A percentile compares a stretch with the other conserved stretches of the same genome.
Conservation (phyloP, 2,329 filamentous ascomycete genomes). For the Ramichloridium luteum region DNA sequence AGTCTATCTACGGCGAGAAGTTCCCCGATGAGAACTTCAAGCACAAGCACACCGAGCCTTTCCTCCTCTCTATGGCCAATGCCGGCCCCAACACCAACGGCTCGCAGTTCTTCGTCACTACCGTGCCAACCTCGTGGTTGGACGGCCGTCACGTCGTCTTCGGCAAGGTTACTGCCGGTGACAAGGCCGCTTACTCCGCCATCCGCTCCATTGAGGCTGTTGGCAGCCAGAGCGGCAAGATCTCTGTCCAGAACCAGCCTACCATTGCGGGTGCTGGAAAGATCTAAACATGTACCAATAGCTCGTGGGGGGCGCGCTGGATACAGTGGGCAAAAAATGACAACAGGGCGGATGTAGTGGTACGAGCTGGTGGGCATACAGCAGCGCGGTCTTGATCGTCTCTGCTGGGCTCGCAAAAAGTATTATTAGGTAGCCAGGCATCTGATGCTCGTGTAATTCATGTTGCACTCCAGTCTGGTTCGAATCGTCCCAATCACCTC, state of each 20-base stretch:
- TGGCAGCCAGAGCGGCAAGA: conserved; percentile 42
- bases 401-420: too few relatives aligned
- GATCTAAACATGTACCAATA: conserved; percentile 12
- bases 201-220: conserved; percentile 49
- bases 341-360: too few relatives aligned
- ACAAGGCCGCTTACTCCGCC: conserved; percentile 40
- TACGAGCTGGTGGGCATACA: too few relatives aligned
- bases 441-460: too few relatives aligned
- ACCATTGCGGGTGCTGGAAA: conserved; percentile 42
- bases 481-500: too few relatives aligned
- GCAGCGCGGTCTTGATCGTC: too few relatives aligned
- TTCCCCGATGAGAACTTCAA: conserved; percentile 96
- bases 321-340: too few relatives aligned
- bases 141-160: conserved; percentile 77
- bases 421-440: too few relatives aligned
- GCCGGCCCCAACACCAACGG: conserved; percentile 90
- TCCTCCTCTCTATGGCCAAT: conserved; percentile 96
- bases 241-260: conserved; percentile 41
- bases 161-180: conserved; percentile 53
- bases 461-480: too few relatives aligned
- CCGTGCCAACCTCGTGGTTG: conserved; percentile 55
- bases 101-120: conserved; percentile 64
- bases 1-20: conserved; percentile 95
- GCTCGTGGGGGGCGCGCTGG: too few relatives aligned
- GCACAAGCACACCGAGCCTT: conserved; percentile 80